Evolutionary conservation across 306 rosid genomes (phyloP).

Genomic region (Prunus salicina): DNA sequence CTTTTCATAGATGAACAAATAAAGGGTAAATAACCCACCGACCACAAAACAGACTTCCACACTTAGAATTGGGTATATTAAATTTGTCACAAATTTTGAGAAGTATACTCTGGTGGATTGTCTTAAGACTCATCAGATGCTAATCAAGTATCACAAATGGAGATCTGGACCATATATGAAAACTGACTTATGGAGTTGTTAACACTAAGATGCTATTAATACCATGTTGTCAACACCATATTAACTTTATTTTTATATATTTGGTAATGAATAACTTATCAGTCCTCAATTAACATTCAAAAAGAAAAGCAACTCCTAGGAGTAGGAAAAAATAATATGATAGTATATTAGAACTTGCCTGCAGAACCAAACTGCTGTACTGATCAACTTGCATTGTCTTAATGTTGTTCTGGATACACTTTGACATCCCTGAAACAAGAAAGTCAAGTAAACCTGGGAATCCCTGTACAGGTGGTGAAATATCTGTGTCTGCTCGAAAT

Average conservation of each 20-base stretch:
- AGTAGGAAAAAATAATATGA: neutral
- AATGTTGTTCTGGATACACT: constrained; percentile 39
- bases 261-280: neutral
- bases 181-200: neutral
- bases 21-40: neutral
- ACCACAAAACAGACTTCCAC: neutral
- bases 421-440: constrained; percentile 60
- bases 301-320: neutral
- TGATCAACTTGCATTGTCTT: constrained; percentile 65
- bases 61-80: neutral
- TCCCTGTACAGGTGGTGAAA: constrained; percentile 35
- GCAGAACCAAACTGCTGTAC: constrained; percentile 85
- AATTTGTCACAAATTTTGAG: neutral
- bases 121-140: neutral
- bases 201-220: neutral
- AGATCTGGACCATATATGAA: neutral
- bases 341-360: constrained; percentile 45
- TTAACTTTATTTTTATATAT: neutral
- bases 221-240: neutral
- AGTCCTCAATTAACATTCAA: neutral
- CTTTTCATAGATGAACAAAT: neutral
- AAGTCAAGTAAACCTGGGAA: constrained; percentile 67
- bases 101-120: neutral
- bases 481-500: constrained; percentile 35
- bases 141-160: neutral